Conservation (phyloP, 805 yeast genomes). For the Tetrapisispora phaffii region DNA sequence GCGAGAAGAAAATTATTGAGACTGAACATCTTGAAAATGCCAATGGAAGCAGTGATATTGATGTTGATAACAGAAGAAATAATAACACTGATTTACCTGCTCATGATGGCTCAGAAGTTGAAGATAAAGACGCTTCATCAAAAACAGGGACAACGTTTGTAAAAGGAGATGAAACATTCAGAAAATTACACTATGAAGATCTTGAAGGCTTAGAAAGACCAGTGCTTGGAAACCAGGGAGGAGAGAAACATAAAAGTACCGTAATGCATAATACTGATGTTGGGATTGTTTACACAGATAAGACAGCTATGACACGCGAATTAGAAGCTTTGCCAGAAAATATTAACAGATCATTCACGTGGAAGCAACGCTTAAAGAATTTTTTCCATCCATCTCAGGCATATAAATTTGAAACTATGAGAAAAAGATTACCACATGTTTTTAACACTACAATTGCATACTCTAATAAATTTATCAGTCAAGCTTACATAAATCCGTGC, state of each 20-base stretch:
- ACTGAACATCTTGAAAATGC: slow-evolving; percentile 1
- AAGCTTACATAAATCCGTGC: slow-evolving; percentile 26
- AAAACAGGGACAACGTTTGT: slow-evolving; percentile 25
- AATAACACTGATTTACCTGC: not conserved
- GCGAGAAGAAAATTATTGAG: not conserved
- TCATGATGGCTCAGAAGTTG: not conserved
- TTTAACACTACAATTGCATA: slow-evolving; percentile 29
- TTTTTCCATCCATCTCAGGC: slow-evolving; percentile 40
- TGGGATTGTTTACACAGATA: slow-evolving; percentile 19
- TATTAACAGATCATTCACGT: slow-evolving; percentile 10
- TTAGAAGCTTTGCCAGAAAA: slow-evolving; percentile 23
- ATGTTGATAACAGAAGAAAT: not conserved
- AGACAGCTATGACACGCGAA: slow-evolving; percentile 13
- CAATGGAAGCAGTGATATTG: not conserved
- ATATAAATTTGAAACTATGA: slow-evolving; percentile 38
- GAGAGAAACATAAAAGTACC: slow-evolving; percentile 9
- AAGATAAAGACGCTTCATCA: slow-evolving; percentile 12
- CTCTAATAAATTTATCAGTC: slow-evolving; percentile 22
- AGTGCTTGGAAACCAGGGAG: slow-evolving; percentile 1
- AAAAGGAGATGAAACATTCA: slow-evolving; percentile 21
- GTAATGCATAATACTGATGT: slow-evolving; percentile 17
- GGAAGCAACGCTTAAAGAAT: slow-evolving; percentile 18
- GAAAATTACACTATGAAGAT: slow-evolving; percentile 19
- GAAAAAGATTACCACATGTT: slow-evolving; percentile 31
- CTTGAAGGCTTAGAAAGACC: slow-evolving; percentile 5